Evolutionary conservation across 306 rosid species (phyloP), one percentile per base, ranked within the genome.

Genomic region (Vigna trinervia): DNA sequence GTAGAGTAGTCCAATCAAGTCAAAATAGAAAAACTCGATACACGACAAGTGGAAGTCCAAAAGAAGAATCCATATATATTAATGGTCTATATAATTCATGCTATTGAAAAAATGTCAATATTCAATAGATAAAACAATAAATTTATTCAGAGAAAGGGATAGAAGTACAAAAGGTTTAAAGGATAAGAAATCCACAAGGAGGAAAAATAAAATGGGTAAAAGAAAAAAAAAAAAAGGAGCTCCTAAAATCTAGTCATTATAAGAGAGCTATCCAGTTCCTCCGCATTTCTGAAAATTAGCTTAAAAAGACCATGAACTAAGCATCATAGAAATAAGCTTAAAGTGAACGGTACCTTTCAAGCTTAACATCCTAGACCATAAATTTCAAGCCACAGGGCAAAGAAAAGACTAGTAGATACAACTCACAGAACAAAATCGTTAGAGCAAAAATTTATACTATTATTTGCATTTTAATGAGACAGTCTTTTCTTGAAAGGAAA

Each of bases 1-100:
- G 43, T 76, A 36, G 52, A 48, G 53, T 60, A 66, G 72, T 45
- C 69, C 32, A 58, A 62, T 83, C 81, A 70, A 47, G 69, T 83
- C 81, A 70, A 47, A 52, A 53, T 72, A 65, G 60, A 47, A 45
- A 26, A 12, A 32, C 8, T 63, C 56, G 50, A 71, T 75, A 46
- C 19, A 70, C 76, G 7, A 73, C 38, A 60, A 28, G 36, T 36
- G 46, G 54, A 54, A 48, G 14, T 51, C 56, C 22, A 17, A 56
- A 39, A 23, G 65, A 32, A 32, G 15, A 58, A 52, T 30, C 0
- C 34, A 30, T 30, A 30, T 30, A 30, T 30, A 30, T 48, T 47
- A 39, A 67, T 23, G 41, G 46, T 67, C 58, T 11, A 43, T n/a
- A 26, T 26, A 26, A 36, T 41, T 43, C 71, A 53, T 52, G 20